Percentiles rank a stretch among this genome's conserved stretches.
Conservation (phyloP, 805 yeast species). For the Phaffomyces opuntiae region DNA sequence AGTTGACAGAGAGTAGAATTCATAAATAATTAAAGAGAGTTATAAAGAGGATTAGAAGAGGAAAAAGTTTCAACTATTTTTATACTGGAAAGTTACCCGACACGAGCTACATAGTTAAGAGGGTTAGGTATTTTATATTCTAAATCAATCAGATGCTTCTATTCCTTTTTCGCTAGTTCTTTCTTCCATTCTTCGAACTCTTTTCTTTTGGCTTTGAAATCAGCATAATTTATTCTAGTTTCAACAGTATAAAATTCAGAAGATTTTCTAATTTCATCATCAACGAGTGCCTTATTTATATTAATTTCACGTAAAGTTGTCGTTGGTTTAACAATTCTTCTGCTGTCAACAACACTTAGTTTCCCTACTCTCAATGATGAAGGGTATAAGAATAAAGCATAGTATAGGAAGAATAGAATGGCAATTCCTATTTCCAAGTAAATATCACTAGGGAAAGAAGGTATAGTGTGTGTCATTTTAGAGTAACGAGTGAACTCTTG, state of each 20-base stretch:
- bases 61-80: too few species aligned
- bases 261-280: constrained; percentile 5
- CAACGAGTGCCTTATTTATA: constrained; percentile 2
- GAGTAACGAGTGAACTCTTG: constrained; percentile 3
- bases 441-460: constrained; percentile 6
- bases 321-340: neutral
- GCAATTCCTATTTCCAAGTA: constrained; percentile 2
- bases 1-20: neutral
- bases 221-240: constrained; percentile 6
- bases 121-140: too few species aligned
- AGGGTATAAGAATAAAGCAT: constrained; percentile 2
- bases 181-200: constrained; percentile 6
- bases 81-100: too few species aligned
- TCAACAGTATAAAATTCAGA: constrained; percentile 3
- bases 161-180: neutral
- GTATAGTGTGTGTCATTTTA: neutral
- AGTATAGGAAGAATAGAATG: neutral
- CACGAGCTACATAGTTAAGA: too few species aligned
- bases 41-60: too few species aligned
- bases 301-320: neutral
- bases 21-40: neutral
- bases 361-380: neutral
- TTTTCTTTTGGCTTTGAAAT: constrained; percentile 4
- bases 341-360: constrained; percentile 1
- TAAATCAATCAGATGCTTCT: too few species aligned